These are phyloP conservation scores for Scheffersomyces quercinus DNA, from an alignment of 1,139 yeast species.

Conservation along the genomic window DNA sequence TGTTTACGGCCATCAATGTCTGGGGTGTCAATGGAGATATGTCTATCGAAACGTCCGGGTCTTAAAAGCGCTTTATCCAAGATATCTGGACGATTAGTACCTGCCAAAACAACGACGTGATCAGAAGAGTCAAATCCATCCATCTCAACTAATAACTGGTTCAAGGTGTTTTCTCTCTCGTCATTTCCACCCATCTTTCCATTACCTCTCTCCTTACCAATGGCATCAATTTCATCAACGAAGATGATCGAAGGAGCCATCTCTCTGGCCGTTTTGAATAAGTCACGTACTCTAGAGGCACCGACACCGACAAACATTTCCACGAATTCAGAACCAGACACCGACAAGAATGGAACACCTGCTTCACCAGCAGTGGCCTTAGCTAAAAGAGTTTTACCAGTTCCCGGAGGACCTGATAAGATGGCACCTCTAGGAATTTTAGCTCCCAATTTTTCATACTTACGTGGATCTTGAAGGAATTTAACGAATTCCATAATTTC, in stretches of 20 bases:
- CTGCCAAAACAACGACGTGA: conserved; percentile 79
- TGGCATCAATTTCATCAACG: conserved; percentile 84
- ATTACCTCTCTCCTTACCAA: conserved; percentile 76
- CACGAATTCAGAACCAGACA: conserved; percentile 80
- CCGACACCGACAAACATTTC: conserved; percentile 88
- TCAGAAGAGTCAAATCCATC: conserved; percentile 77
- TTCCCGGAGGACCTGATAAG: conserved; percentile 83
- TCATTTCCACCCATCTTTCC: conserved; percentile 65
- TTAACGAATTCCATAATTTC: conserved; percentile 85
- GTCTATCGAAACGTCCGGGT: conserved; percentile 86
- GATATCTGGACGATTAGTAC: conserved; percentile 81
- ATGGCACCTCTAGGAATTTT: conserved; percentile 85
- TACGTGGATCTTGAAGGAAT: conserved; percentile 70
- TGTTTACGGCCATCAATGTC: conserved; percentile 78
- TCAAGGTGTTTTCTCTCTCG: conserved; percentile 78
- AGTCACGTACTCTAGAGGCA: conserved; percentile 79
- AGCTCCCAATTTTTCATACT: conserved; percentile 77
- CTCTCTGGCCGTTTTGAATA: conserved; percentile 76
- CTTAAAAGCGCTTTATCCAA: conserved; percentile 74
- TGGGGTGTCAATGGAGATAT: conserved; percentile 70
- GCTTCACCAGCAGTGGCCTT: conserved; percentile 89
- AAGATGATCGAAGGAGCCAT: conserved; percentile 80
- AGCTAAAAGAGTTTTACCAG: conserved; percentile 80
- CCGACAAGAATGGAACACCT: conserved; percentile 77
- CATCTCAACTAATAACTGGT: conserved; percentile 81